These are phyloP conservation scores for Colletotrichum sp. DNA, from an alignment of 2,329 filamentous ascomycete species.

Conservation along the genomic window DNA sequence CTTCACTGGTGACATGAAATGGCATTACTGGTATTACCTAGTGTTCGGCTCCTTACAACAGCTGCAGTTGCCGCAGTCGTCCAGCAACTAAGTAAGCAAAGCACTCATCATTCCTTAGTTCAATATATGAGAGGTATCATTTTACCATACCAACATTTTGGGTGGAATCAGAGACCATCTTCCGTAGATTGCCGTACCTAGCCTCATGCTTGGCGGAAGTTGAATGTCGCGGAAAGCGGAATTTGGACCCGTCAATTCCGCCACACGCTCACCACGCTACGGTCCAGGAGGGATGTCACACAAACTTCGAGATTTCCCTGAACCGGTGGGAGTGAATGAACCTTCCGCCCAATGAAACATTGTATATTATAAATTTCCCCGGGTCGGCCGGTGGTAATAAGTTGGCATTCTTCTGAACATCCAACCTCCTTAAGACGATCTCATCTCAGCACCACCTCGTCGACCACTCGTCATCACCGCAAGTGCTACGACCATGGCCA, in stretches of 20 bases:
- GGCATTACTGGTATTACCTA: too few species aligned
- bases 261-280: background rate
- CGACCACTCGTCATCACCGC: background rate
- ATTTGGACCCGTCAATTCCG: background rate
- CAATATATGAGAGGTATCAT: accelerated
- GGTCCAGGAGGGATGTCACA: background rate
- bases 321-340: background rate
- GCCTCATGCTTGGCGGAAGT: background rate
- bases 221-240: background rate
- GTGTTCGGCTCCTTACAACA: background rate
- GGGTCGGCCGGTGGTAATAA: background rate
- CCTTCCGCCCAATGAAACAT: background rate
- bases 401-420: background rate
- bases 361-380: background rate
- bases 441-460: background rate
- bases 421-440: background rate
- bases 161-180: background rate
- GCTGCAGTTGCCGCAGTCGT: background rate
- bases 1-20: background rate
- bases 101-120: accelerated
- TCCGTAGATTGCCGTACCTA: background rate
- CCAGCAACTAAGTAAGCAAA: background rate
- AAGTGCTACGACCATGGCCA: slow-evolving; percentile 24
- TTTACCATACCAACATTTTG: background rate
- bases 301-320: background rate